Evolutionary conservation across 2,329 filamentous ascomycete species (phyloP).

Genomic region (Curvularia spicifera): DNA sequence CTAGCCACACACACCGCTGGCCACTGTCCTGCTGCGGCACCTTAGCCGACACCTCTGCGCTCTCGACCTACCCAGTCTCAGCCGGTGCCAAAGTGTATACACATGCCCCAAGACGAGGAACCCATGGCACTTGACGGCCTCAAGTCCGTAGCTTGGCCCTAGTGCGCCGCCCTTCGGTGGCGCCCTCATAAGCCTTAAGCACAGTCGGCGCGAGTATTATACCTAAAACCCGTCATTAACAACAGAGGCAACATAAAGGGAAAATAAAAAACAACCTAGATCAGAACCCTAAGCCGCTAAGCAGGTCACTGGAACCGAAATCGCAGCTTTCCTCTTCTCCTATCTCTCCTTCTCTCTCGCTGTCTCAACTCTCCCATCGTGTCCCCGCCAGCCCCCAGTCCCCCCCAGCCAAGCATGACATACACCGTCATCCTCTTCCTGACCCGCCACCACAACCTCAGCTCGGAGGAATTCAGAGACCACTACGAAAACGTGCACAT

Average conservation of each 20-base stretch:
- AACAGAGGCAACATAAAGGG: background rate
- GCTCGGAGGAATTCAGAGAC: constrained; percentile 35
- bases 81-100: background rate
- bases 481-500: constrained; percentile 39
- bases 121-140: constrained; percentile 12
- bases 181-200: background rate
- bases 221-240: background rate
- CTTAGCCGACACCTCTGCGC: constrained; percentile 4
- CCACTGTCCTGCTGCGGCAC: constrained; percentile 2
- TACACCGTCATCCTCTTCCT: constrained; percentile 38
- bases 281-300: background rate
- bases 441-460: constrained; percentile 30
- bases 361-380: background rate
- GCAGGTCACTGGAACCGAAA: background rate
- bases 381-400: background rate
- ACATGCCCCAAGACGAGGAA: constrained; percentile 7
- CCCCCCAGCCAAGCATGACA: constrained; percentile 22
- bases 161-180: background rate
- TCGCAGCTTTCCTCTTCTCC: too few species aligned
- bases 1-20: background rate
- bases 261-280: too few species aligned
- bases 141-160: constrained; percentile 14
- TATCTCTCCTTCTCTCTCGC: background rate
- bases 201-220: background rate
- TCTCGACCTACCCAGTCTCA: background rate